Base-by-base conservation (phyloP, 2,329 filamentous ascomycete genomes). In the Epichloe aotearoae region DNA sequence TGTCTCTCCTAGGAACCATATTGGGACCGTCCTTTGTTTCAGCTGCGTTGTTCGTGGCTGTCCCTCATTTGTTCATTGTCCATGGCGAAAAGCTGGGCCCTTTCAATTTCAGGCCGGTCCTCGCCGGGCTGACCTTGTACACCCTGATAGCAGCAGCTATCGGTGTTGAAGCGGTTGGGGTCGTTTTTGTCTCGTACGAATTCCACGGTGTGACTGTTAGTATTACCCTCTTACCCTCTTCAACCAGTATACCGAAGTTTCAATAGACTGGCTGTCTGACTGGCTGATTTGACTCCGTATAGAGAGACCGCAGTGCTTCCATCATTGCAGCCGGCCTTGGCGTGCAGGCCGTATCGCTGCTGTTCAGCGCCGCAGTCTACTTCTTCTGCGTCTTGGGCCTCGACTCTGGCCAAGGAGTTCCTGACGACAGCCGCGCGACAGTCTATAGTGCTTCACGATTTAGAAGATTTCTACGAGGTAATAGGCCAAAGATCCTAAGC, bases 1-100 rank as follows among this genome's bases (percentile, higher is more conserved):
- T 77, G 4, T 74, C 65, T 51, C 58, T 76, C 34, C 55, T 74
- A 12, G 74, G 74, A 17, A 74, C 72, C 2, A 61, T 71, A 19
- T 58, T 74, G 37, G 75, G 73, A 1, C 71, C 74, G 15, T 70
- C 69, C 2, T 62, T 74, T 39, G 66, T 76, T 54, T 67, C 66
- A 11, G 62, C 65, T 11, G 68, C 73, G 26, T 60, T 75, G 30
- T 75, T 72, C 49, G 59, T 69, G 20, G 57, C 72, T 7, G 59
- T 76, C 17, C 73, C 74, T 2, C 72, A 72, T 43, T 60, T 76
- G 20, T 61, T 77, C 37, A 61, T 64, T 7, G 57, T 76, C 4
- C 76, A 76, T 52, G 74, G 74, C 19, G 64, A 69, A 7, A 62
- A 67, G 6, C 66, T 70, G 17, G 66, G 64, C 15, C 61, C 66